Percentiles rank a stretch among this genome's conserved stretches.
Evolutionary conservation across 2,329 filamentous ascomycete genomes (phyloP).

Genomic region (Xylariaceae sp.): DNA sequence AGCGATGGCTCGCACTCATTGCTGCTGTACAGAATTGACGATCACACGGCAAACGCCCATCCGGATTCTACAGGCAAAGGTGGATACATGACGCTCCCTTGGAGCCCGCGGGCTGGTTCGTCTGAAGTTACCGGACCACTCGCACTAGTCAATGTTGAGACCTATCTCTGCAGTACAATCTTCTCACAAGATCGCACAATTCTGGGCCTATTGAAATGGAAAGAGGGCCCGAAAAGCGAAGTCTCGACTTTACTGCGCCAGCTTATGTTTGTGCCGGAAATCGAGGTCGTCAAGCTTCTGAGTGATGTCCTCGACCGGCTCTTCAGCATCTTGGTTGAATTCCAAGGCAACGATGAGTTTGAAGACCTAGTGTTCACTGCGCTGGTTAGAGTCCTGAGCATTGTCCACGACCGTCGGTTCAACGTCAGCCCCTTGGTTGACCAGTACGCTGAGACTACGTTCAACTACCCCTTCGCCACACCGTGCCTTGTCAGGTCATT

Average conservation of each 20-base stretch:
- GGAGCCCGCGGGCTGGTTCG: conserved; percentile 63
- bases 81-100: conserved; percentile 80
- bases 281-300: conserved; percentile 93
- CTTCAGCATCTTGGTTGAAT: conserved; percentile 85
- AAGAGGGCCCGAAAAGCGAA: conserved; percentile 64
- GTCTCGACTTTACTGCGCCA: conserved; percentile 71
- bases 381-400: conserved; percentile 81
- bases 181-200: conserved; percentile 91
- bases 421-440: conserved; percentile 88
- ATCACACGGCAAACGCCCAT: conserved; percentile 68
- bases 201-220: conserved; percentile 81
- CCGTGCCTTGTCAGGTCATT: conserved; percentile 84
- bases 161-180: conserved; percentile 87
- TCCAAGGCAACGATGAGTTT: conserved; percentile 85
- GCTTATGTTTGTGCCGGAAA: conserved; percentile 89
- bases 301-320: conserved; percentile 84
- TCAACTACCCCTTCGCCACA: conserved; percentile 90
- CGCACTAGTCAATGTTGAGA: conserved; percentile 72
- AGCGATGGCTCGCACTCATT: conserved; percentile 77
- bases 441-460: conserved; percentile 79
- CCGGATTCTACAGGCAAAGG: conserved; percentile 64
- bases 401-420: conserved; percentile 90
- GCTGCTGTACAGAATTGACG: conserved; percentile 85
- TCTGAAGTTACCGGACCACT: conserved; percentile 75
- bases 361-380: conserved; percentile 91